A percentile compares a stretch with the other conserved stretches of the same genome.
phyloP scores from a whole-genome alignment of 768 basidiomycete genomes.

The Panaeolus papilionaceus region DNA sequence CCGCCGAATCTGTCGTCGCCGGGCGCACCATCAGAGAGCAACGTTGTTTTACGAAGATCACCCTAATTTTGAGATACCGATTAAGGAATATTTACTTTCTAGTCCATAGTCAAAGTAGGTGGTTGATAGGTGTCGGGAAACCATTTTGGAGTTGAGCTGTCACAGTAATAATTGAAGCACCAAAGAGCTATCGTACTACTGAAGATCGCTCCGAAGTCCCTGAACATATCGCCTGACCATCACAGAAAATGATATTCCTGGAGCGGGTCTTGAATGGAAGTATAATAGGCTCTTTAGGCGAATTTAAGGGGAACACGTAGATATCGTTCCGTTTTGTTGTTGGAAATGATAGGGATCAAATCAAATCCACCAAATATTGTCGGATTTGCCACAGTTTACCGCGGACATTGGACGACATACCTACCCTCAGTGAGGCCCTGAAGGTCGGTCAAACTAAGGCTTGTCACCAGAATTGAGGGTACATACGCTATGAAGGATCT shows the following conservation, averaged over 20 bases:
- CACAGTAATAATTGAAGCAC: too few species aligned
- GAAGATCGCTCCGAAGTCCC: not conserved
- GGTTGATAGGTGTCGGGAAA: not conserved
- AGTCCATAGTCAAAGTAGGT: not conserved
- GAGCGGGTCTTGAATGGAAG: conserved; percentile 13
- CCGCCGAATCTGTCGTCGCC: not conserved
- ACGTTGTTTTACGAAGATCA: not conserved
- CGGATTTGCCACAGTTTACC: not conserved
- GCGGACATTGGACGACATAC: not conserved
- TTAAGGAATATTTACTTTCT: not conserved
- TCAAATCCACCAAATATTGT: not conserved
- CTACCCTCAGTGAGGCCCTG: not conserved
- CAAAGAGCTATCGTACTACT: too few species aligned
- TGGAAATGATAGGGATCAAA: conserved; percentile 5
- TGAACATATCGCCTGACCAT: not conserved
- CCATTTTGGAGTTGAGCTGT: too few species aligned
- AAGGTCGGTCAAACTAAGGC: not conserved
- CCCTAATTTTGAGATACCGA: not conserved
- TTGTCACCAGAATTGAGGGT: not conserved
- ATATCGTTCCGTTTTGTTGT: not conserved
- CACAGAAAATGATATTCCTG: not conserved
- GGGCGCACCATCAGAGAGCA: not conserved
- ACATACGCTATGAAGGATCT: not conserved
- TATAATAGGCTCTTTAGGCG: conserved; percentile 14
- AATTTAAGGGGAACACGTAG: conserved; percentile 3